These are phyloP conservation scores for Selaginella moellendorffii DNA, from an alignment of 75 land plant species.

Conservation along the genomic window DNA sequence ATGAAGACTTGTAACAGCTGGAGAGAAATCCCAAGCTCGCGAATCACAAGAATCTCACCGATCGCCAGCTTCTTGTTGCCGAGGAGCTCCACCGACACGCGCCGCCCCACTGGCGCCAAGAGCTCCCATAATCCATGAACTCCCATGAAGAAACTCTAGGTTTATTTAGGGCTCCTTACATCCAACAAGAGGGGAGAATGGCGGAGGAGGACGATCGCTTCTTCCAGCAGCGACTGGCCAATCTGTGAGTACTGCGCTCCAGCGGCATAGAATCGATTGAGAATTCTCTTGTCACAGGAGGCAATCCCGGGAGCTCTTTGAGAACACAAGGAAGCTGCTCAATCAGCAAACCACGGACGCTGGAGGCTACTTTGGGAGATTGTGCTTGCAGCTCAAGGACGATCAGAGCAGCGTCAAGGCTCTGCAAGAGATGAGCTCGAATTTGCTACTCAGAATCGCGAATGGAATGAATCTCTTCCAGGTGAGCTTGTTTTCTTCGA, in stretches of 20 bases:
- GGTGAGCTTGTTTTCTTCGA: not conserved
- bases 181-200: too few species aligned
- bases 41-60: constrained; percentile 38
- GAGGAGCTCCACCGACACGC: constrained; percentile 94
- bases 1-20: not conserved
- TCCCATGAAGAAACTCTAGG: constrained; percentile 40
- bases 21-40: too few species aligned
- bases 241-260: not conserved
- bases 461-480: not conserved
- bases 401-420: not conserved
- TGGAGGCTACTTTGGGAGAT: not conserved
- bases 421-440: not conserved
- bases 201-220: not conserved
- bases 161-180: too few species aligned
- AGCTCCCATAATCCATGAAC: constrained; percentile 98
- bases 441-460: not conserved
- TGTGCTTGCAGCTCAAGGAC: not conserved
- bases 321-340: not conserved
- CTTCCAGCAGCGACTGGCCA: not conserved
- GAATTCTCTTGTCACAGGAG: not conserved
- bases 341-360: not conserved
- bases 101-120: constrained; percentile 94
- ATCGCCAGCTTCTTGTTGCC: constrained; percentile 84
- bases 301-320: not conserved
- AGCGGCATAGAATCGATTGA: not conserved